phyloP scores from a whole-genome alignment of 2,329 filamentous ascomycete species.

The Chaetomium globosum region DNA sequence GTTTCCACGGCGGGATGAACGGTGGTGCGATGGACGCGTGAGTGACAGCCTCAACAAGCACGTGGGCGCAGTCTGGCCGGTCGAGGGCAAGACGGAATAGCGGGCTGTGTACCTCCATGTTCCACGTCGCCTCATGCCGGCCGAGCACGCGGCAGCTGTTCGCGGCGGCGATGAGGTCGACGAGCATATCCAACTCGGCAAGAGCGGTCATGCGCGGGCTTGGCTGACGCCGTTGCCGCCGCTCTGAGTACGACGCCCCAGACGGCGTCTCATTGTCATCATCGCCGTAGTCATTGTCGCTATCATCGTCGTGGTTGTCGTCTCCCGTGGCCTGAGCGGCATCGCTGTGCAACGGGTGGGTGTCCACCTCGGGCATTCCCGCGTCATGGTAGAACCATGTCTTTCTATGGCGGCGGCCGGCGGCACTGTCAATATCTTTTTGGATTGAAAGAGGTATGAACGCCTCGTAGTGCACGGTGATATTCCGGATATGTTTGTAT shows the following conservation, averaged over 20 bases:
- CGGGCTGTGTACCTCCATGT: slow-evolving; percentile 7
- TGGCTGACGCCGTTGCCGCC: slow-evolving; percentile 14
- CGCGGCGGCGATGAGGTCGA: slow-evolving; percentile 13
- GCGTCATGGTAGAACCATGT: slow-evolving; percentile 6
- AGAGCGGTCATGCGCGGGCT: slow-evolving; percentile 15
- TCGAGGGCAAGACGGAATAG: slow-evolving; percentile 1
- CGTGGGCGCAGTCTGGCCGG: slow-evolving; percentile 9
- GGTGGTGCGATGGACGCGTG: slow-evolving; percentile 7
- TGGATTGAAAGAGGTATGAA: slow-evolving; percentile 6
- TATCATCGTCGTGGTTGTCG: neutral
- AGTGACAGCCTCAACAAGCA: slow-evolving; percentile 4
- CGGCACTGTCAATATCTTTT: slow-evolving; percentile 6
- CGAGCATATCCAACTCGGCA: slow-evolving; percentile 17
- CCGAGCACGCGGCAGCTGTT: slow-evolving; percentile 1
- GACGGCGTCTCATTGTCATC: neutral
- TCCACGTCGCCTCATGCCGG: slow-evolving; percentile 7
- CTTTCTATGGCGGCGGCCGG: slow-evolving; percentile 3
- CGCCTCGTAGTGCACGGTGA: slow-evolving; percentile 5
- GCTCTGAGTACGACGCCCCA: slow-evolving; percentile 2
- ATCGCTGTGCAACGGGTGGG: neutral
- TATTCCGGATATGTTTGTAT: slow-evolving; percentile 3
- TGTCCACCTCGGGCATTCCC: neutral
- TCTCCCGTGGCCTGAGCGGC: neutral
- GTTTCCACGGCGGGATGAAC: slow-evolving; percentile 2
- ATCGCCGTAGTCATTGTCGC: neutral